Percentiles rank a stretch among this genome's conserved stretches.
These are phyloP conservation scores for Lithohypha guttulata DNA, from an alignment of 2,329 filamentous ascomycete genomes.

Conservation along the genomic window DNA sequence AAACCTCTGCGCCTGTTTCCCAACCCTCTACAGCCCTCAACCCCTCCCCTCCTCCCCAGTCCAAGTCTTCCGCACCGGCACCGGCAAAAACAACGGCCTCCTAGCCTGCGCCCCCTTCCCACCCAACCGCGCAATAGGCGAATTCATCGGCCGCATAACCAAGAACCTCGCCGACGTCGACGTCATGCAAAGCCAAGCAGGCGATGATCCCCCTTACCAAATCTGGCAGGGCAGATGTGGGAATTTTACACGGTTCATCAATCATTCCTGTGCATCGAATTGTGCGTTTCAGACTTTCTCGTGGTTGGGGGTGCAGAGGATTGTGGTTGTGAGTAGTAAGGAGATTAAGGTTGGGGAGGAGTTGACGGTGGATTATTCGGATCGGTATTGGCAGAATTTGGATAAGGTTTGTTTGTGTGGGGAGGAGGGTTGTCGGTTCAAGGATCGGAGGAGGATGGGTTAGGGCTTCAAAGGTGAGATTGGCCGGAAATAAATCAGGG, in stretches of 20 bases:
- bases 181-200: conserved; percentile 37
- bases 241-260: conserved; percentile 50
- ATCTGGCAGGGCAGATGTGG: conserved; percentile 48
- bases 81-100: conserved; percentile 47
- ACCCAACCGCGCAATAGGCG: conserved; percentile 42
- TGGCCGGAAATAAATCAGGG: too few species aligned
- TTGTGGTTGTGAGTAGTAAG: conserved; percentile 46
- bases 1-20: conserved; percentile 45
- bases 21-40: conserved; percentile 39
- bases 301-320: conserved; percentile 46
- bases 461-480: too few species aligned
- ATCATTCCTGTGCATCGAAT: conserved; percentile 48
- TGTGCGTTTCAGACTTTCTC: conserved; percentile 46
- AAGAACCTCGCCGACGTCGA: conserved; percentile 42
- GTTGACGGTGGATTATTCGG: conserved; percentile 49
- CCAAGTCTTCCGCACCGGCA: conserved; percentile 42
- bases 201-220: conserved; percentile 34
- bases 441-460: conserved; percentile 7
- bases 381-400: conserved; percentile 46
- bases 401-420: conserved; percentile 47
- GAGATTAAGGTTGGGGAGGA: conserved; percentile 44
- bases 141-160: conserved; percentile 47
- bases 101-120: conserved; percentile 36
- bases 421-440: conserved; percentile 37
- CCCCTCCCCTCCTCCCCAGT: conserved; percentile 35